These are phyloP conservation scores for Hypoxylon sp. DNA, from an alignment of 2,329 filamentous ascomycete genomes.

Conservation along the genomic window DNA sequence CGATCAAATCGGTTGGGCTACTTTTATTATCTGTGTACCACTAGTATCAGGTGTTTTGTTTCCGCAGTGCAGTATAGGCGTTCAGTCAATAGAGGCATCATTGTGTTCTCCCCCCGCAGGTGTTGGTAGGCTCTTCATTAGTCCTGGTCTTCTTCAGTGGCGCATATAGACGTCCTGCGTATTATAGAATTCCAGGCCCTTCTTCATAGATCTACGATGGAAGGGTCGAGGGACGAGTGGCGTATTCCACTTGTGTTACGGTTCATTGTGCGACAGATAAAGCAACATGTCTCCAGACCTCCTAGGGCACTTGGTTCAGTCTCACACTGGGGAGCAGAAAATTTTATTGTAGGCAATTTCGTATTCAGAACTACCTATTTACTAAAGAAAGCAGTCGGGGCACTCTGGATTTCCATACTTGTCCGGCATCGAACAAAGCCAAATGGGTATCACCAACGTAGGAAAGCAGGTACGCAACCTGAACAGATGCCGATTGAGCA, in stretches of 20 bases:
- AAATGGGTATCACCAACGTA: conserved; percentile 22
- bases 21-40: conserved; percentile 18
- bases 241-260: neutral
- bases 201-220: neutral
- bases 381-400: neutral
- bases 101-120: neutral
- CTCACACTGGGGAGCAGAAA: neutral
- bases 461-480: neutral
- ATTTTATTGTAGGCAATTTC: neutral
- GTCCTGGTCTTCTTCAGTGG: neutral
- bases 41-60: conserved; percentile 23
- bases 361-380: conserved; percentile 2
- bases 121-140: neutral
- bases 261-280: neutral
- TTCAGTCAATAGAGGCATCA: conserved; percentile 26
- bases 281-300: neutral
- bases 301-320: neutral
- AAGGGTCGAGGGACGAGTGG: neutral
- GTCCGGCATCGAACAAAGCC: neutral
- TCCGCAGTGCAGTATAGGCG: conserved; percentile 14
- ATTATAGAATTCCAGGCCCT: neutral
- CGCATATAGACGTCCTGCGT: neutral
- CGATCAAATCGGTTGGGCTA: conserved; percentile 3
- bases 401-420: neutral
- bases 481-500: neutral